These are phyloP conservation scores for Stachybotrys echinatus DNA, from an alignment of 2,329 filamentous ascomycete genomes.

Conservation along the genomic window DNA sequence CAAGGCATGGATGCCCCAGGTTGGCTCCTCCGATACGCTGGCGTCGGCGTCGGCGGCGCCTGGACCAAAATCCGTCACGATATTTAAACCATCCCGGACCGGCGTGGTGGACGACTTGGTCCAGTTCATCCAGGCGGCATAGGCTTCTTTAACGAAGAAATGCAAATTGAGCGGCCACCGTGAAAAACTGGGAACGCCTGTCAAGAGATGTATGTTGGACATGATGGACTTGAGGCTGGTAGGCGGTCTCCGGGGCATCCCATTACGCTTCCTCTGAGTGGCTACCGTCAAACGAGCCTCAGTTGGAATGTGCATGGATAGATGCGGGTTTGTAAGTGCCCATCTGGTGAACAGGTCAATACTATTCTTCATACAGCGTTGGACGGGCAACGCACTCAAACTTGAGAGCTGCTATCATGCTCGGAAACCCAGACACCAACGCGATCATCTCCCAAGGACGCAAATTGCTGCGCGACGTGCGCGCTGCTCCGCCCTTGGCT, in stretches of 20 bases:
- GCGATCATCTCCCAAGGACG: slow-evolving; percentile 90
- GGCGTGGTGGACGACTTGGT: slow-evolving; percentile 41
- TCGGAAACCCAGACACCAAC: slow-evolving; percentile 84
- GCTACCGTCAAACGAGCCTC: slow-evolving; percentile 53
- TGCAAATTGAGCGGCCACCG: slow-evolving; percentile 78
- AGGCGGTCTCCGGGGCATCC: slow-evolving; percentile 50
- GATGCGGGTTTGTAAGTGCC: slow-evolving; percentile 84
- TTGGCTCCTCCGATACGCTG: slow-evolving; percentile 7
- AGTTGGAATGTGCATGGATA: slow-evolving; percentile 70
- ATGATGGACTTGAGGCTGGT: slow-evolving; percentile 63
- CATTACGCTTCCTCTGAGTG: slow-evolving; percentile 44
- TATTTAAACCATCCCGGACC: slow-evolving; percentile 41
- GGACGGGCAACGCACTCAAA: slow-evolving; percentile 65
- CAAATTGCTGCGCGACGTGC: slow-evolving; percentile 62
- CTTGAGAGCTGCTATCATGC: slow-evolving; percentile 79
- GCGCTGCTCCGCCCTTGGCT: slow-evolving; percentile 71
- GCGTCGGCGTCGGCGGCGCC: slow-evolving; percentile 3
- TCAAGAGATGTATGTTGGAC: slow-evolving; percentile 74
- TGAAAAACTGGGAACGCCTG: slow-evolving; percentile 73
- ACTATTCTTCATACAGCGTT: background rate
- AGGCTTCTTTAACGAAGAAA: slow-evolving; percentile 70
- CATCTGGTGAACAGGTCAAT: slow-evolving; percentile 53
- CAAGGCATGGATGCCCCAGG: slow-evolving; percentile 48
- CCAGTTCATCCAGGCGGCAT: slow-evolving; percentile 62
- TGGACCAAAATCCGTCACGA: slow-evolving; percentile 51